Conservation (phyloP, 176 grass and related monocot species). For the Aegilops longissima region DNA sequence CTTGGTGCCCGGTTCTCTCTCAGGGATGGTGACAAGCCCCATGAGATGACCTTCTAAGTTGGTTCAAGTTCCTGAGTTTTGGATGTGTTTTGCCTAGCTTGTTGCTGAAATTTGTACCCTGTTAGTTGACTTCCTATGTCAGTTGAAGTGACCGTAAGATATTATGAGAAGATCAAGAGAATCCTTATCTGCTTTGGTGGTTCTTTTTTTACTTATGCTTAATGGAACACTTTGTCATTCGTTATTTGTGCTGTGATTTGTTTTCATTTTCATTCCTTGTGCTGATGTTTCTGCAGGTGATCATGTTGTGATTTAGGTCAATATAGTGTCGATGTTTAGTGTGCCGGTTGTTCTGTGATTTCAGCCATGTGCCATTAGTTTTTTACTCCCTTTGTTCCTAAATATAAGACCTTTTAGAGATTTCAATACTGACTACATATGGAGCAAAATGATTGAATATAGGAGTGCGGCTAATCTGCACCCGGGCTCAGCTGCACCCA, state of each 20-base stretch:
- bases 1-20: slow-evolving; percentile 76
- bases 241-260: background rate
- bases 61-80: background rate
- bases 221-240: background rate
- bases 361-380: too few relatives aligned
- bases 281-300: background rate
- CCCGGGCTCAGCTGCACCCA: too few relatives aligned
- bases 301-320: background rate
- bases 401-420: too few relatives aligned
- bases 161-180: slow-evolving; percentile 36
- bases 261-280: background rate
- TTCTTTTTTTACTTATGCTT: background rate
- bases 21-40: slow-evolving; percentile 88
- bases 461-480: too few relatives aligned
- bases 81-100: slow-evolving; percentile 38
- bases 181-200: background rate
- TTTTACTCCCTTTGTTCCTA: too few relatives aligned
- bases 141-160: slow-evolving; percentile 33
- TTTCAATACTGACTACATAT: too few relatives aligned
- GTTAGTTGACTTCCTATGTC: slow-evolving; percentile 28
- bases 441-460: too few relatives aligned
- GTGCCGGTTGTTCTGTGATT: too few relatives aligned
- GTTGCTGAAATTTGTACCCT: slow-evolving; percentile 36
- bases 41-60: slow-evolving; percentile 84
- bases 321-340: too few relatives aligned